These are phyloP conservation scores for Gentiana macrophylla DNA, from an alignment of 257 asterid species.

Conservation along the genomic window DNA sequence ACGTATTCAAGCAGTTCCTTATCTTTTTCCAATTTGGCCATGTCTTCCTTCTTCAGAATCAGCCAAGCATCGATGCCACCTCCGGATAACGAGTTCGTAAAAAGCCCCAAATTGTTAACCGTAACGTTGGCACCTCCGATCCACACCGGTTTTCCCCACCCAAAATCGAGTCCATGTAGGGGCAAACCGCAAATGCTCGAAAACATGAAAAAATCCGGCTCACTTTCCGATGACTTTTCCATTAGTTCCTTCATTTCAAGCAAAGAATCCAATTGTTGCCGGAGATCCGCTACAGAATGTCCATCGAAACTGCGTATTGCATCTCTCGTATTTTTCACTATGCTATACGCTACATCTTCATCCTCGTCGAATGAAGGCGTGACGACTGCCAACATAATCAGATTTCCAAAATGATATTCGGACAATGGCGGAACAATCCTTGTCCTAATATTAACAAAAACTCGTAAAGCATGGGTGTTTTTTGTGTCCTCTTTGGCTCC, in stretches of 20 bases:
- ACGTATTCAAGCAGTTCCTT: too few relatives aligned
- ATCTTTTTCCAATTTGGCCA: too few relatives aligned
- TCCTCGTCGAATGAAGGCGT: conserved; percentile 10
- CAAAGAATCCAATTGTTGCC: neutral
- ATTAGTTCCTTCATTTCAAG: neutral
- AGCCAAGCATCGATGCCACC: conserved; percentile 44
- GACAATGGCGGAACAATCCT: conserved; percentile 22
- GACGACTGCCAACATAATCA: conserved; percentile 17
- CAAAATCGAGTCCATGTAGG: conserved; percentile 38
- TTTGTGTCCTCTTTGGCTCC: too few relatives aligned
- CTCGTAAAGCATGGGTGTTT: conserved; percentile 8
- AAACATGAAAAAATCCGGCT: conserved; percentile 22
- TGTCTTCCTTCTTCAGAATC: conserved; percentile 15
- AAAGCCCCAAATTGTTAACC: conserved; percentile 26
- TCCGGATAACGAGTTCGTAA: conserved; percentile 22
- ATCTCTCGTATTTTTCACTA: conserved; percentile 16
- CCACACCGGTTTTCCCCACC: conserved; percentile 44
- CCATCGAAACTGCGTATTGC: conserved; percentile 17
- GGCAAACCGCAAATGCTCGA: conserved; percentile 48
- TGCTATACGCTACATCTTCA: conserved; percentile 1
- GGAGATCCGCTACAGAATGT: conserved; percentile 16
- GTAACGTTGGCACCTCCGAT: conserved; percentile 20
- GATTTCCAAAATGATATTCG: conserved; percentile 25
- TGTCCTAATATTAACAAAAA: conserved; percentile 29
- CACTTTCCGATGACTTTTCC: conserved; percentile 2